phyloP scores from a whole-genome alignment of 495 filamentous ascomycete genomes.

The Hyaloscypha variabilis region DNA sequence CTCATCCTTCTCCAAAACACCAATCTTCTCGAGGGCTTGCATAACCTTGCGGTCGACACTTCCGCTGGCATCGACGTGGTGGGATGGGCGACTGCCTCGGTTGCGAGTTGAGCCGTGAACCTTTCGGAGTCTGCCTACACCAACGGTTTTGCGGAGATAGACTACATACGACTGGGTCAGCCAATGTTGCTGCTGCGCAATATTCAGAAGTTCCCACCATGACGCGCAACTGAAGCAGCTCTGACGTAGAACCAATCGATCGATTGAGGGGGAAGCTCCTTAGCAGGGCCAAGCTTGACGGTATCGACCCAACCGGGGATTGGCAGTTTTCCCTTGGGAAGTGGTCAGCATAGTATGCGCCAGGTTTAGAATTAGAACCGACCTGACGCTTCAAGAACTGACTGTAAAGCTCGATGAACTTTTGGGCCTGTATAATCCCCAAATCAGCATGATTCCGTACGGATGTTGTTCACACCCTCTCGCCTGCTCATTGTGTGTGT shows the following conservation, averaged over 20 bases:
- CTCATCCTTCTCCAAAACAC: constrained; percentile 93
- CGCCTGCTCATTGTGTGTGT: constrained; percentile 50
- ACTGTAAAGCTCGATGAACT: constrained; percentile 94
- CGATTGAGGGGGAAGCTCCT: constrained; percentile 96
- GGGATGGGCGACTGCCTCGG: constrained; percentile 85
- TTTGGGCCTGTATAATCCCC: constrained; percentile 68
- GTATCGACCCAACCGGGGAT: constrained; percentile 99
- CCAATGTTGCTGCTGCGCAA: neutral
- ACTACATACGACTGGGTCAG: constrained; percentile 39
- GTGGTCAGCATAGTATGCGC: neutral
- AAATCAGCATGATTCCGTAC: constrained; percentile 63
- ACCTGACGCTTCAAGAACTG: constrained; percentile 94
- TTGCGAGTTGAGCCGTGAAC: constrained; percentile 96
- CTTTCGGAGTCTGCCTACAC: constrained; percentile 87
- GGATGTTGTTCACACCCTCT: constrained; percentile 60
- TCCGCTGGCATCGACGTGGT: constrained; percentile 95
- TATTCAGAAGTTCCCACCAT: constrained; percentile 38
- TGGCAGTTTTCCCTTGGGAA: constrained; percentile 77
- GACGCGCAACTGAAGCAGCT: constrained; percentile 91
- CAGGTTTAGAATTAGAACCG: neutral
- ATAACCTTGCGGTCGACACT: constrained; percentile 94
- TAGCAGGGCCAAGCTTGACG: constrained; percentile 94
- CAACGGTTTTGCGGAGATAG: constrained; percentile 98
- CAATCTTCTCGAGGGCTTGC: constrained; percentile 98
- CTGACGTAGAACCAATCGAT: constrained; percentile 99